Conservation (phyloP, 305 asterid species). For the Fraxinus dipetala region DNA sequence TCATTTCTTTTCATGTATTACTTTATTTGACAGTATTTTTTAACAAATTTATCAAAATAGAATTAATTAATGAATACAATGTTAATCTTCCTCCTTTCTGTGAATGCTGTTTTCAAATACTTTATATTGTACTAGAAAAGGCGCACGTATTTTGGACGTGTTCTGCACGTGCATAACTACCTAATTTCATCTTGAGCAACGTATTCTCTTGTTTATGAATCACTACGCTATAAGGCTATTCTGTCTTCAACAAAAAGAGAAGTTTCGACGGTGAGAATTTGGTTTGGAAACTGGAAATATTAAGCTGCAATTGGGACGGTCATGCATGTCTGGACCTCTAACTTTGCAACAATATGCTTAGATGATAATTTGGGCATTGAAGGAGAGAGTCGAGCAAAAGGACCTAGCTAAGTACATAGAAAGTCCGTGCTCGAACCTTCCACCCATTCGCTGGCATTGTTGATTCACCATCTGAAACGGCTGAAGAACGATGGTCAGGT, state of each 20-base stretch:
- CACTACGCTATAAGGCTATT: background rate
- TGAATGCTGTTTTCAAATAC: background rate
- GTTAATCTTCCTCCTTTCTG: background rate
- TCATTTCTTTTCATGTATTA: background rate
- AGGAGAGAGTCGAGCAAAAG: slow-evolving; percentile 72
- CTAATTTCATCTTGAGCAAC: background rate
- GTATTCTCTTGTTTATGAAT: background rate
- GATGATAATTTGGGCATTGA: slow-evolving; percentile 69
- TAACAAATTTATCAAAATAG: background rate
- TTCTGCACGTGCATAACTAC: background rate
- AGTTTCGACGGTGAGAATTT: background rate
- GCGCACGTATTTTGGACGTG: background rate
- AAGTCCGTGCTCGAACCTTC: slow-evolving; percentile 40
- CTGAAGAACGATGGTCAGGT: slow-evolving; percentile 51
- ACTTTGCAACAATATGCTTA: slow-evolving; percentile 15
- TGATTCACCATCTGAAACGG: slow-evolving; percentile 55
- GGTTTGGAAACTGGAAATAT: background rate
- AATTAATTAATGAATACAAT: background rate
- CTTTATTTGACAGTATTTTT: background rate
- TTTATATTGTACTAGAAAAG: background rate
- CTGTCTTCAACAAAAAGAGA: background rate
- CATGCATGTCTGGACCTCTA: background rate
- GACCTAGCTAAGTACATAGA: slow-evolving; percentile 38
- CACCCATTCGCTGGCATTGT: slow-evolving; percentile 44
- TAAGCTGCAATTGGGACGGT: background rate